Evolutionary conservation across 257 asterid genomes (phyloP).

Genomic region (Solanum etuberosum): DNA sequence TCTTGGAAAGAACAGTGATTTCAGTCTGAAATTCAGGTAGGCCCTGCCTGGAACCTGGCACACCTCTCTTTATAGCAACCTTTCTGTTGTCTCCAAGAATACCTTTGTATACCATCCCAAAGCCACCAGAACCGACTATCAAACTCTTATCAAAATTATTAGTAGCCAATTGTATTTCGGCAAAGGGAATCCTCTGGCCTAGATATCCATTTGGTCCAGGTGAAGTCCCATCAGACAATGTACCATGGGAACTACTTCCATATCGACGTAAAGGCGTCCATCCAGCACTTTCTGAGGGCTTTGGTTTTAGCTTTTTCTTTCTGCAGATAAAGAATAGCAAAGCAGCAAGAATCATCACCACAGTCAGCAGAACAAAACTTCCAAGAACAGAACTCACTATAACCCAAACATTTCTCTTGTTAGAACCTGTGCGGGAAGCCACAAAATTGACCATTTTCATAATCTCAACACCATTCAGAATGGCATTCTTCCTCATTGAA

Average conservation of each 20-base stretch:
- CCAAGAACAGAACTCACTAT: conserved; percentile 31
- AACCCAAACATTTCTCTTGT: conserved; percentile 23
- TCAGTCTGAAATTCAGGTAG: neutral
- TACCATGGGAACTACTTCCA: conserved; percentile 66
- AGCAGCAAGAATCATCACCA: conserved; percentile 13
- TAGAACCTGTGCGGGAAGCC: conserved; percentile 5
- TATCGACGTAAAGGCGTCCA: conserved; percentile 47
- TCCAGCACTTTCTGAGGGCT: conserved; percentile 31
- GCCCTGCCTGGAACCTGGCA: neutral
- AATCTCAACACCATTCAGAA: conserved; percentile 75
- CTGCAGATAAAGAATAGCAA: conserved; percentile 15
- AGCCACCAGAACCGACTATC: conserved; percentile 80
- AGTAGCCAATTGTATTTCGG: conserved; percentile 53
- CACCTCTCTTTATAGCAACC: conserved; percentile 16
- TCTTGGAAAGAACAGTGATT: neutral
- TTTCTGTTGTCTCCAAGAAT: conserved; percentile 47
- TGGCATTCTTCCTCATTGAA: conserved; percentile 54
- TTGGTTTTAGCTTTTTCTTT: conserved; percentile 21
- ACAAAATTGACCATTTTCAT: conserved; percentile 45
- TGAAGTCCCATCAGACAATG: conserved; percentile 63
- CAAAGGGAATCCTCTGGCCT: conserved; percentile 68
- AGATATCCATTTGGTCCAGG: conserved; percentile 40
- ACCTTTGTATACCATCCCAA: conserved; percentile 81
- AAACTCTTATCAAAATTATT: conserved; percentile 53
- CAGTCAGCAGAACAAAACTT: conserved; percentile 17